phyloP scores from a whole-genome alignment of 192 early-diverging fungal genomes.

The Haplosporangium gracile region DNA sequence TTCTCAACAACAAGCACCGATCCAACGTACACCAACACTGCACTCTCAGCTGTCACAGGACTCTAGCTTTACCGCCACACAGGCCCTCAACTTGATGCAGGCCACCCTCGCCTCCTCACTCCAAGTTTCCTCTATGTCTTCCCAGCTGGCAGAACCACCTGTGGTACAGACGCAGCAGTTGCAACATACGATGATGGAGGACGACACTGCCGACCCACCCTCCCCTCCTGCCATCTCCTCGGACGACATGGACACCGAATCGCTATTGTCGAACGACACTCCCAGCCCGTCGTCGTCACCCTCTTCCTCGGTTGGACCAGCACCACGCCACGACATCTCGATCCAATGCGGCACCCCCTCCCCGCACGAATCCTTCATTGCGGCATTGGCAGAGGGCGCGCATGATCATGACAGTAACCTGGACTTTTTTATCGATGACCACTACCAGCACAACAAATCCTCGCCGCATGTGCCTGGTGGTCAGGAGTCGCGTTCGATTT shows the following conservation, averaged over 20 bases:
- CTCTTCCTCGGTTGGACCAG: neutral
- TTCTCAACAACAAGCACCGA: neutral
- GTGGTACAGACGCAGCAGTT: neutral
- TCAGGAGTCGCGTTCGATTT: neutral
- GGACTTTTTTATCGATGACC: slow-evolving; percentile 24
- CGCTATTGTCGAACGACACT: slow-evolving; percentile 24
- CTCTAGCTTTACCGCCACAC: slow-evolving; percentile 9
- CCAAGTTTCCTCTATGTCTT: neutral
- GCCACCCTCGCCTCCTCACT: slow-evolving; percentile 23
- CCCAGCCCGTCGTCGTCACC: slow-evolving; percentile 18
- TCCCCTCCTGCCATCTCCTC: slow-evolving; percentile 52
- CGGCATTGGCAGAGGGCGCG: slow-evolving; percentile 1
- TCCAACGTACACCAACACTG: neutral
- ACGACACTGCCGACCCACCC: slow-evolving; percentile 43
- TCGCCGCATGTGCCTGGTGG: neutral
- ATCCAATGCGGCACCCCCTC: slow-evolving; percentile 30
- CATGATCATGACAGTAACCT: slow-evolving; percentile 4
- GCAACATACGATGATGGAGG: slow-evolving; percentile 44
- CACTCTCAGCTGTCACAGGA: slow-evolving; percentile 11
- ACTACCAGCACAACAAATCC: neutral
- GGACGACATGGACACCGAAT: slow-evolving; percentile 52
- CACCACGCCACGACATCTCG: slow-evolving; percentile 28
- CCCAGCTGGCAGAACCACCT: neutral
- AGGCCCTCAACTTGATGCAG: slow-evolving; percentile 43
- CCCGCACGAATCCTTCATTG: slow-evolving; percentile 33